phyloP scores from a whole-genome alignment of 106 monocot species.

The Dendrobium nobile region DNA sequence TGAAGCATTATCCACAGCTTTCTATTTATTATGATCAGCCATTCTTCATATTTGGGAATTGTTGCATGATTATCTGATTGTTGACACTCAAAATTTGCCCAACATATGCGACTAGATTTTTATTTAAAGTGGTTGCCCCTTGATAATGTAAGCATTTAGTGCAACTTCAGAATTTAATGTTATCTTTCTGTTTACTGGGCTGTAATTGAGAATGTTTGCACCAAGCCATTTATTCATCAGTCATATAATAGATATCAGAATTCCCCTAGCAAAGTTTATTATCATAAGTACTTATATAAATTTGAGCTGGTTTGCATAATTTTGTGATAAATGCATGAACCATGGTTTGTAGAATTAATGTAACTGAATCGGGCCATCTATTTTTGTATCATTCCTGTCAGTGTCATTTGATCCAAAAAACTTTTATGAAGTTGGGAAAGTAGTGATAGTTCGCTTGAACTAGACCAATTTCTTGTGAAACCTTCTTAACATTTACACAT shows the following conservation, averaged over 20 bases:
- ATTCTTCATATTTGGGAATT: not conserved
- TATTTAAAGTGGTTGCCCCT: not conserved
- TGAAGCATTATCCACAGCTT: not conserved
- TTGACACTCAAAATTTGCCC: not conserved
- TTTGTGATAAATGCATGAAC: not conserved
- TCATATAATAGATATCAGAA: not conserved
- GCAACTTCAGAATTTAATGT: not conserved
- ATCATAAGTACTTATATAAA: not conserved
- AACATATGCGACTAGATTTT: not conserved
- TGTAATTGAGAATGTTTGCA: not conserved
- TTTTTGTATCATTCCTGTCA: not conserved
- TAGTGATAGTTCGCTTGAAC: not conserved
- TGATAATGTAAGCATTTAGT: not conserved
- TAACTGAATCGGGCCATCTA: not conserved
- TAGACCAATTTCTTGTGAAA: not conserved
- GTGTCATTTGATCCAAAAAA: not conserved
- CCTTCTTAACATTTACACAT: not conserved
- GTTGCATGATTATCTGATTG: not conserved
- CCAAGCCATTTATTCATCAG: not conserved
- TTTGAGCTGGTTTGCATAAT: not conserved
- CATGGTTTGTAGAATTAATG: not conserved
- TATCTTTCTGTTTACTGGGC: not conserved
- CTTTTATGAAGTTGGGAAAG: not conserved
- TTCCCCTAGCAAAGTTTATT: not conserved
- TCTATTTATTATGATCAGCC: not conserved